Percentiles rank a stretch among this genome's conserved stretches.
Evolutionary conservation across 1,139 yeast species (phyloP).

Genomic region (Pichia sp.): DNA sequence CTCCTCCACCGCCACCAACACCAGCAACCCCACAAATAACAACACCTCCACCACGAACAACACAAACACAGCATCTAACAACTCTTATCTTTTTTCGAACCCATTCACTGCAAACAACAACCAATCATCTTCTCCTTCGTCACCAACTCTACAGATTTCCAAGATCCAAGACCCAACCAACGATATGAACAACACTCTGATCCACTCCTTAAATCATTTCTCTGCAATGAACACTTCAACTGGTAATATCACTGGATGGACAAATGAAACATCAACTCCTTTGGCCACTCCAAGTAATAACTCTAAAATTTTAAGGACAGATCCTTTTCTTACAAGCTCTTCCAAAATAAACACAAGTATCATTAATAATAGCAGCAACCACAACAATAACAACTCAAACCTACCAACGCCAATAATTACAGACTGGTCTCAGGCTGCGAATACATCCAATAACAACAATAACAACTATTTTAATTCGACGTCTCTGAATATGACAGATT

Average conservation of each 20-base stretch:
- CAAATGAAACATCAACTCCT: conserved; percentile 16
- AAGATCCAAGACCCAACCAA: neutral
- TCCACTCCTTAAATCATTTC: conserved; percentile 5
- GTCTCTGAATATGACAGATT: conserved; percentile 13
- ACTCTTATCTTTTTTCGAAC: conserved; percentile 10
- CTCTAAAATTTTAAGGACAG: conserved; percentile 14
- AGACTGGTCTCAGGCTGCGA: conserved; percentile 16
- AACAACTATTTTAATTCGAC: conserved; percentile 8
- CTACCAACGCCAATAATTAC: conserved; percentile 14
- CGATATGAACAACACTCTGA: conserved; percentile 1
- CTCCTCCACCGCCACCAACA: neutral
- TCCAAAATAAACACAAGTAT: conserved; percentile 1
- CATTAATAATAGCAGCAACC: neutral
- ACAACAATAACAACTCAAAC: conserved; percentile 6
- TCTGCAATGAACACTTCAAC: conserved; percentile 4
- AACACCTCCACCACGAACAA: neutral
- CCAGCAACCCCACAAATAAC: neutral
- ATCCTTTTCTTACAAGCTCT: conserved; percentile 10
- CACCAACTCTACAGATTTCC: conserved; percentile 4
- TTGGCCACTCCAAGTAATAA: conserved; percentile 15
- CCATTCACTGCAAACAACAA: conserved; percentile 6
- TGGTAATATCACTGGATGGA: conserved; percentile 16
- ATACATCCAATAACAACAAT: neutral
- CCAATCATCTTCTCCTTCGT: conserved; percentile 5
- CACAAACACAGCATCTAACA: neutral